Conservation (phyloP, 306 rosid genomes). For the Parietaria judaica region DNA sequence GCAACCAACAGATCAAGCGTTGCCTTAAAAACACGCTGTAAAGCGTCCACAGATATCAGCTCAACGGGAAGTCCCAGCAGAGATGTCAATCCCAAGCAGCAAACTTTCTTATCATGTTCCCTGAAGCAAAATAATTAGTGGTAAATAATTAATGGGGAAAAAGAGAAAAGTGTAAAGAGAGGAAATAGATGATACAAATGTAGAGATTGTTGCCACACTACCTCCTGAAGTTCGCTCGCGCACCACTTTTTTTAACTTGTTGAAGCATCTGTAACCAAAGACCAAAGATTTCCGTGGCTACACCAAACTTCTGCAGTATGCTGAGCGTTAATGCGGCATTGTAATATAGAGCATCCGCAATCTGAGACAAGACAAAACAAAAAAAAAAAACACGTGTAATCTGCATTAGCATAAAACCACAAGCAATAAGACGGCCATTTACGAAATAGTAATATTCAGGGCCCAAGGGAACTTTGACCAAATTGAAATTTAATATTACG, state of each 20-base stretch:
- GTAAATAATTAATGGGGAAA: neutral
- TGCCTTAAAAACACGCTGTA: slow-evolving; percentile 81
- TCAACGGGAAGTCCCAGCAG: slow-evolving; percentile 66
- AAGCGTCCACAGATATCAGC: slow-evolving; percentile 72
- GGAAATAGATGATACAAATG: neutral
- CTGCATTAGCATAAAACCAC: slow-evolving; percentile 13
- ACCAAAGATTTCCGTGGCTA: slow-evolving; percentile 71
- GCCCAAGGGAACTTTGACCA: too few relatives aligned
- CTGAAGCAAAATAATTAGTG: slow-evolving; percentile 34
- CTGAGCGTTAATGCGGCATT: slow-evolving; percentile 64
- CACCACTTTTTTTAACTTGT: slow-evolving; percentile 77
- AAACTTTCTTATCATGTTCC: slow-evolving; percentile 90
- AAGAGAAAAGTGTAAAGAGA: neutral
- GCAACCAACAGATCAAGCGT: slow-evolving; percentile 83
- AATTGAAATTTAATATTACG: neutral
- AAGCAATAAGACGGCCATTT: neutral
- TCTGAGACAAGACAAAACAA: slow-evolving; percentile 28
- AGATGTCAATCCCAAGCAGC: slow-evolving; percentile 91
- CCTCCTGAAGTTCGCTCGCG: slow-evolving; percentile 71
- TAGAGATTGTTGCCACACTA: slow-evolving; percentile 8
- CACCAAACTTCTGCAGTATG: slow-evolving; percentile 70
- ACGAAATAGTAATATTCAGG: too few relatives aligned
- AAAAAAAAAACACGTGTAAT: neutral
- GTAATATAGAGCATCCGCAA: slow-evolving; percentile 91
- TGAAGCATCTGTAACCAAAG: slow-evolving; percentile 91